A percentile compares a stretch with the other conserved stretches of the same genome.
Evolutionary conservation across 805 yeast genomes (phyloP).

Genomic region (baker's yeast (Saccharomyces cerevisiae)): DNA sequence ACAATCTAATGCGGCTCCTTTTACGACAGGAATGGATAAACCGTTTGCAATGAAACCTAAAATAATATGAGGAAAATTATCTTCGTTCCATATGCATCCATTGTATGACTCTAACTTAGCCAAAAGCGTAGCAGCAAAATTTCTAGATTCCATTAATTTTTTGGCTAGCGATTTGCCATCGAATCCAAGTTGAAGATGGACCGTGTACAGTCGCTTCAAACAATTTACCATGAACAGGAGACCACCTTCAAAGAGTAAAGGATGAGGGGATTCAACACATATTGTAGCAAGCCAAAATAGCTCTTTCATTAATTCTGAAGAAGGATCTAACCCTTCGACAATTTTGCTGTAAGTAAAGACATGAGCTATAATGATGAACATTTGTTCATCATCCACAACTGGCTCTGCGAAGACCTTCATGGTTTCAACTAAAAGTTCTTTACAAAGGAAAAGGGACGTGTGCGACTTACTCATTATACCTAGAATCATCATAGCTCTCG

Average conservation of each 20-base stretch:
- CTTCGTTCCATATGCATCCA: constrained; percentile 32
- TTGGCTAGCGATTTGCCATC: constrained; percentile 25
- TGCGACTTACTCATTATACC: constrained; percentile 60
- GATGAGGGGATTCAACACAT: constrained; percentile 26
- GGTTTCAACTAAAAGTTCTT: constrained; percentile 16
- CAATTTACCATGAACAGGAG: constrained; percentile 31
- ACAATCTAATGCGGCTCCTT: constrained; percentile 38
- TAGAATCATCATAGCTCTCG: constrained; percentile 54
- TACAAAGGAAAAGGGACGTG: constrained; percentile 45
- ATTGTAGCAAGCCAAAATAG: constrained; percentile 32
- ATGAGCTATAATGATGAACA: constrained; percentile 28
- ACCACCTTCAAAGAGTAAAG: constrained; percentile 32
- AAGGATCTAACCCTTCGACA: constrained; percentile 30
- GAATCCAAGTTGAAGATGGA: constrained; percentile 19
- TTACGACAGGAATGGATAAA: constrained; percentile 47
- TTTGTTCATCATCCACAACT: constrained; percentile 23
- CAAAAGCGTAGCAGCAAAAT: constrained; percentile 36
- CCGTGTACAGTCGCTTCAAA: constrained; percentile 24
- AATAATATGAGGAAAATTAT: constrained; percentile 44
- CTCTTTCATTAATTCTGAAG: constrained; percentile 20
- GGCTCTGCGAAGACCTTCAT: constrained; percentile 30
- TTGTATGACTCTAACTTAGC: constrained; percentile 36
- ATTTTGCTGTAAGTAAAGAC: constrained; percentile 32
- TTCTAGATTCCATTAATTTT: constrained; percentile 26
- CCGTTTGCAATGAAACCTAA: constrained; percentile 46